Conservation (phyloP, 2,329 filamentous ascomycete genomes). For the Didymella exigua region DNA sequence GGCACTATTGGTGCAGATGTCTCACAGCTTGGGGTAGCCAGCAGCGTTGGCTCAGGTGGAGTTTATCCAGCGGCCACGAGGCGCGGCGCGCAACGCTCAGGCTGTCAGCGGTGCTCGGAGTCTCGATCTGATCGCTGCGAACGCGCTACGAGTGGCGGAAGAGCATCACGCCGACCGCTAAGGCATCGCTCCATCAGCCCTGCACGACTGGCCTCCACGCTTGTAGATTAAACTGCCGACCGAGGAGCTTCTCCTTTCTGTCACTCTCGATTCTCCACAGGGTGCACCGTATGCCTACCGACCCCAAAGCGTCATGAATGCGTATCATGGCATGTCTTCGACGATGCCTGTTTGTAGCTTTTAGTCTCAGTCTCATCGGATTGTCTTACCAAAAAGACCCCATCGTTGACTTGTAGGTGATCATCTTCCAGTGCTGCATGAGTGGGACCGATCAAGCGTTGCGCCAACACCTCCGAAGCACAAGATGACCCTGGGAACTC, state of each 20-base stretch:
- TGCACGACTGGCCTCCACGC: conserved; percentile 28
- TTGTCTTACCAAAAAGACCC: conserved; percentile 53
- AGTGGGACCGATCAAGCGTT: not conserved
- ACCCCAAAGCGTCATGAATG: conserved; percentile 33
- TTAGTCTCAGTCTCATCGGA: conserved; percentile 37
- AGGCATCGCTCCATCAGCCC: conserved; percentile 34
- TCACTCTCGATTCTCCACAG: conserved; percentile 17
- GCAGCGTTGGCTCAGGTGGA: conserved; percentile 34
- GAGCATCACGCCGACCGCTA: conserved; percentile 23
- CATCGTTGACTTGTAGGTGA: conserved; percentile 55
- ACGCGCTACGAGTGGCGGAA: conserved; percentile 30
- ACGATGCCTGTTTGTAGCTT: conserved; percentile 33
- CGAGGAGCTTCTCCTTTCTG: conserved; percentile 17
- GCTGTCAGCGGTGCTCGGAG: too few species aligned
- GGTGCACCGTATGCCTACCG: conserved; percentile 25
- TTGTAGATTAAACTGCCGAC: conserved; percentile 20
- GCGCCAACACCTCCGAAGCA: not conserved
- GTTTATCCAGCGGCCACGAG: conserved; percentile 26
- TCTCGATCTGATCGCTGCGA: conserved; percentile 22
- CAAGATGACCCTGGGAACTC: not conserved
- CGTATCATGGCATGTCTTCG: conserved; percentile 40
- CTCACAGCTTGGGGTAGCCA: conserved; percentile 22
- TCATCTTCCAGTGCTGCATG: not conserved
- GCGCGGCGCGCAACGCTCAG: conserved; percentile 36
- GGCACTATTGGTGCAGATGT: conserved; percentile 34